phyloP scores from a whole-genome alignment of 257 asterid species.

The Scutellaria minor region DNA sequence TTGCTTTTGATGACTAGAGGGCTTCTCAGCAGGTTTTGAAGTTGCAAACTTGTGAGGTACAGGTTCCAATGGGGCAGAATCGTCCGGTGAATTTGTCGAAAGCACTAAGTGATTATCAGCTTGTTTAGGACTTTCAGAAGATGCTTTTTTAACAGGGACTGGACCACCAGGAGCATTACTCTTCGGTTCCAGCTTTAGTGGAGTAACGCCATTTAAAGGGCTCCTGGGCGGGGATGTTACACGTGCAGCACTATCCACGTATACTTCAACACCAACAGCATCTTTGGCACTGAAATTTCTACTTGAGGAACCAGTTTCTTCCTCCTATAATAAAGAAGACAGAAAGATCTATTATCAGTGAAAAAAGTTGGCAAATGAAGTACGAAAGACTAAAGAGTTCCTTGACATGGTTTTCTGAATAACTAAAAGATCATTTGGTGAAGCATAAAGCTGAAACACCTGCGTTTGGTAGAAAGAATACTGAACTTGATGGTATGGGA shows the following conservation, averaged over 20 bases:
- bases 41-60: slow-evolving; percentile 39
- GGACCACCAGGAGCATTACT: slow-evolving; percentile 40
- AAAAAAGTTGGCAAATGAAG: background rate
- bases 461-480: background rate
- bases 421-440: slow-evolving; percentile 13
- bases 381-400: background rate
- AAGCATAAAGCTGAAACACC: background rate
- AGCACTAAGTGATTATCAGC: slow-evolving; percentile 37
- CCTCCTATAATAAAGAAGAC: slow-evolving; percentile 54
- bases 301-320: slow-evolving; percentile 42
- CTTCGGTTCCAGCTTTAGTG: slow-evolving; percentile 46
- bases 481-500: background rate
- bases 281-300: slow-evolving; percentile 42
- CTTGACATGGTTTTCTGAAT: slow-evolving; percentile 1
- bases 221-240: slow-evolving; percentile 53
- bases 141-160: slow-evolving; percentile 41
- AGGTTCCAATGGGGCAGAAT: slow-evolving; percentile 43
- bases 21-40: slow-evolving; percentile 42
- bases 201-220: slow-evolving; percentile 49
- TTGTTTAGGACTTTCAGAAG: slow-evolving; percentile 51
- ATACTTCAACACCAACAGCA: slow-evolving; percentile 40
- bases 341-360: background rate
- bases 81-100: slow-evolving; percentile 44
- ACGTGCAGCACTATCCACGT: slow-evolving; percentile 37
- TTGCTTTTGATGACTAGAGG: slow-evolving; percentile 43